Percentiles rank a stretch among this genome's conserved stretches.
Evolutionary conservation across 495 filamentous ascomycete genomes (phyloP).

Genomic region (Aspergillus conjunctus): DNA sequence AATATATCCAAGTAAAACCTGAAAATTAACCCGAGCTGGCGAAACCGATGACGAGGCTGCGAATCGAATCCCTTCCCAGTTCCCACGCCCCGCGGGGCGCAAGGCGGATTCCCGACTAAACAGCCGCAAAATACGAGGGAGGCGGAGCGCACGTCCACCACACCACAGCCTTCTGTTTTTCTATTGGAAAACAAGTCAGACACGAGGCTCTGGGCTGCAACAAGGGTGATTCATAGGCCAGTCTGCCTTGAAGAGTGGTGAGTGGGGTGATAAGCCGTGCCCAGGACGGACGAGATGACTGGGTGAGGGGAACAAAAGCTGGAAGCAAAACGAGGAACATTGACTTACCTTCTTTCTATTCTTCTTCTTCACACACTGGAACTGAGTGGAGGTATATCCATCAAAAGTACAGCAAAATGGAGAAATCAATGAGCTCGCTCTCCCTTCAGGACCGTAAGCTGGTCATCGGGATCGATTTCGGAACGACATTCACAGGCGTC

Average conservation of each 20-base stretch:
- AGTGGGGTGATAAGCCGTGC: not conserved
- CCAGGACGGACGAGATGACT: not conserved
- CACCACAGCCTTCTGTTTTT: not conserved
- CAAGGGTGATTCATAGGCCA: not conserved
- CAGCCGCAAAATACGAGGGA: not conserved
- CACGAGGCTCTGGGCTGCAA: not conserved
- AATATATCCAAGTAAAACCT: too few species aligned
- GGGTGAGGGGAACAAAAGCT: not conserved
- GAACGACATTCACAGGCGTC: constrained; percentile 53
- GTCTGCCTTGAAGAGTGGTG: not conserved
- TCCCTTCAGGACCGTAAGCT: constrained; percentile 19
- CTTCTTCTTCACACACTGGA: not conserved
- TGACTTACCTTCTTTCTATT: not conserved
- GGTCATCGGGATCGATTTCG: constrained; percentile 47
- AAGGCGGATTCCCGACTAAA: not conserved
- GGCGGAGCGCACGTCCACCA: not conserved
- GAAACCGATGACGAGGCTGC: too few species aligned
- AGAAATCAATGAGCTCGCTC: constrained; percentile 4
- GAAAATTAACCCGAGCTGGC: too few species aligned
- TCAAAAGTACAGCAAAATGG: constrained; percentile 1
- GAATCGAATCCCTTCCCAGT: not conserved
- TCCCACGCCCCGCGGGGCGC: not conserved
- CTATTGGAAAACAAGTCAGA: not conserved
- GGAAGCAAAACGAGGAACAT: not conserved
- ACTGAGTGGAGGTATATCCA: not conserved